phyloP scores from a whole-genome alignment of 202 grass and related monocot species.

The Brachypodium distachyon region DNA sequence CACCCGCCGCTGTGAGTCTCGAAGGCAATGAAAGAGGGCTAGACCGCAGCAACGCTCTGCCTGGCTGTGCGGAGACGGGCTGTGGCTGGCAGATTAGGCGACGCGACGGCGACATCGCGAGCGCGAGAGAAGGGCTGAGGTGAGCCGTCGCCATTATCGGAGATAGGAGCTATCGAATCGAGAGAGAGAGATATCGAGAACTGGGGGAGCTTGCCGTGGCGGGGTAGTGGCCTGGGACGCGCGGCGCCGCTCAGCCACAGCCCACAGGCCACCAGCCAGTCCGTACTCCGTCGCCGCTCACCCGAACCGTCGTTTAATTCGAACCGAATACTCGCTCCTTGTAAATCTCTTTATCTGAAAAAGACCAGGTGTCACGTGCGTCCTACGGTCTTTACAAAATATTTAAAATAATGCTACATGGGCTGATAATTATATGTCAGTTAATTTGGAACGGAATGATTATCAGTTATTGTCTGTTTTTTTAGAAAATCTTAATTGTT shows the following conservation, averaged over 20 bases:
- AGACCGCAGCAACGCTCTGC: neutral
- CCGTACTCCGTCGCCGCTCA: neutral
- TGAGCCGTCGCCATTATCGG: neutral
- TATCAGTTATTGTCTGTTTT: no score
- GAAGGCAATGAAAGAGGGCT: neutral
- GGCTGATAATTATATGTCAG: no score
- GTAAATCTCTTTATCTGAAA: no score
- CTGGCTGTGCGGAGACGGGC: neutral
- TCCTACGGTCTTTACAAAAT: no score
- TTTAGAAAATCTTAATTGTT: no score
- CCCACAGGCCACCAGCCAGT: neutral
- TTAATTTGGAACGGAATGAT: no score
- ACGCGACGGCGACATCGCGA: conserved; percentile 3
- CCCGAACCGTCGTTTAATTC: neutral
- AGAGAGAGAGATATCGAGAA: conserved; percentile 5
- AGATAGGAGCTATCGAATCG: neutral
- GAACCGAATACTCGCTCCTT: no score
- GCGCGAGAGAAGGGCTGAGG: neutral
- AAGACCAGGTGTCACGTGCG: no score
- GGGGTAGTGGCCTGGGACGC: neutral
- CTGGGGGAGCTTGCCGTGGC: neutral
- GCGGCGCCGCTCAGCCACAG: conserved; percentile 5
- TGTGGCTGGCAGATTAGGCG: neutral
- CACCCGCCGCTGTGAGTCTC: neutral
- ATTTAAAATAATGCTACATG: no score